These are phyloP conservation scores for Ganoderma lucidum DNA, from an alignment of 1,284 basidiomycete species.

Conservation along the genomic window DNA sequence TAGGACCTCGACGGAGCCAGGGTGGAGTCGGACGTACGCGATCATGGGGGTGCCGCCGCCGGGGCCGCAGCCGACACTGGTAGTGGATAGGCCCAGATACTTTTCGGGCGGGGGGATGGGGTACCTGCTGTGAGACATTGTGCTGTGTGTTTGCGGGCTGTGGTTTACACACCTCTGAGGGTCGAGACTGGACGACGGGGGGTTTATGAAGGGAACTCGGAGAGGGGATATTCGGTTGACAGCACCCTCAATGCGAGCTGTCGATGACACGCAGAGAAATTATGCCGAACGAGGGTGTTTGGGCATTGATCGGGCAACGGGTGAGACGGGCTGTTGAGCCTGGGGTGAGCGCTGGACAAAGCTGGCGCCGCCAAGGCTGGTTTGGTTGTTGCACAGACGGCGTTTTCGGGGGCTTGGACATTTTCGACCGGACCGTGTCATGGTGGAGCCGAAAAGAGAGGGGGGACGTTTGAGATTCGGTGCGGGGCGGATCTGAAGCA, in stretches of 20 bases:
- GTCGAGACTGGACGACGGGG: neutral
- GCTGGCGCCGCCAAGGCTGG: neutral
- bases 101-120: constrained; percentile 51
- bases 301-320: constrained; percentile 14
- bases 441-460: neutral
- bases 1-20: neutral
- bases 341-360: neutral
- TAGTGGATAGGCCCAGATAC: constrained; percentile 62
- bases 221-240: constrained; percentile 4
- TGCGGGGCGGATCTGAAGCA: constrained; percentile 24
- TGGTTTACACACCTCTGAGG: constrained; percentile 20
- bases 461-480: constrained; percentile 16
- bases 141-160: constrained; percentile 10
- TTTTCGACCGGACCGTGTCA: constrained; percentile 12
- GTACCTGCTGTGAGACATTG: constrained; percentile 40
- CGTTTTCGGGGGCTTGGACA: constrained; percentile 10
- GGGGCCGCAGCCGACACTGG: constrained; percentile 76
- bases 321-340: constrained; percentile 1
- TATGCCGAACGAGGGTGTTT: constrained; percentile 23
- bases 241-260: constrained; percentile 11
- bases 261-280: constrained; percentile 22
- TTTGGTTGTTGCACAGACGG: neutral
- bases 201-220: constrained; percentile 22
- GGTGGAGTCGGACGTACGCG: constrained; percentile 57
- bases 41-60: constrained; percentile 81